A percentile compares a stretch with the other conserved stretches of the same genome.
phyloP scores from a whole-genome alignment of 2,329 filamentous ascomycete species.

The Penicillium paneum region DNA sequence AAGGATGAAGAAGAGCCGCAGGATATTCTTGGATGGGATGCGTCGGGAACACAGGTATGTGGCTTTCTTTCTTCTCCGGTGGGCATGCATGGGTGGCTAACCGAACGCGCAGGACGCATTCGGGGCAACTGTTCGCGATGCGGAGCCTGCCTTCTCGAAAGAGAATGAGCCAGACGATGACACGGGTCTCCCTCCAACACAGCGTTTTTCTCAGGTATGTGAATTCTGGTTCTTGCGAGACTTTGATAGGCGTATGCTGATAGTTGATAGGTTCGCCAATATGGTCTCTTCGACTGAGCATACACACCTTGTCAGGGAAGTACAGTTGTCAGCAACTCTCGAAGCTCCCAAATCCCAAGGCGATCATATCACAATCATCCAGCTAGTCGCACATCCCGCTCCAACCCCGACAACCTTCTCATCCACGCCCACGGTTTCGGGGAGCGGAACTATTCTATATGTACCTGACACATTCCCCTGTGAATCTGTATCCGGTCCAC shows the following conservation, averaged over 20 bases:
- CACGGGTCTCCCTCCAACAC: slow-evolving; percentile 47
- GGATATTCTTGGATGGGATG: slow-evolving; percentile 62
- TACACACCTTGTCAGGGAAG: background rate
- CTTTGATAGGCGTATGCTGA: slow-evolving; percentile 19
- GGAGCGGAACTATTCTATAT: slow-evolving; percentile 65
- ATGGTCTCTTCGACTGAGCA: slow-evolving; percentile 45
- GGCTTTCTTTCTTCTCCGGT: background rate
- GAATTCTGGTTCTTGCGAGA: slow-evolving; percentile 4
- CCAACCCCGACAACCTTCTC: slow-evolving; percentile 58
- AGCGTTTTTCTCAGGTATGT: slow-evolving; percentile 48
- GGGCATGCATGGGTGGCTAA: background rate
- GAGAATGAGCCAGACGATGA: slow-evolving; percentile 27
- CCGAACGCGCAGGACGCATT: slow-evolving; percentile 23
- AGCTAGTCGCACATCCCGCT: slow-evolving; percentile 89
- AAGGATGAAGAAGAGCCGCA: slow-evolving; percentile 54
- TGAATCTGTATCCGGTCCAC: slow-evolving; percentile 64
- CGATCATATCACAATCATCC: slow-evolving; percentile 52
- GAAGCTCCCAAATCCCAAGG: background rate
- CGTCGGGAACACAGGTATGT: slow-evolving; percentile 46
- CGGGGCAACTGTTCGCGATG: slow-evolving; percentile 35
- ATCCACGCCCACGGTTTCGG: slow-evolving; percentile 49
- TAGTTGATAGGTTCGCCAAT: slow-evolving; percentile 31
- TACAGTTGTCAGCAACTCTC: background rate
- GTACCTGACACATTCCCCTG: slow-evolving; percentile 65
- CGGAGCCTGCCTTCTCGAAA: slow-evolving; percentile 25